Conservation (phyloP, 257 asterid species). For the Nicotiana sylvestris region DNA sequence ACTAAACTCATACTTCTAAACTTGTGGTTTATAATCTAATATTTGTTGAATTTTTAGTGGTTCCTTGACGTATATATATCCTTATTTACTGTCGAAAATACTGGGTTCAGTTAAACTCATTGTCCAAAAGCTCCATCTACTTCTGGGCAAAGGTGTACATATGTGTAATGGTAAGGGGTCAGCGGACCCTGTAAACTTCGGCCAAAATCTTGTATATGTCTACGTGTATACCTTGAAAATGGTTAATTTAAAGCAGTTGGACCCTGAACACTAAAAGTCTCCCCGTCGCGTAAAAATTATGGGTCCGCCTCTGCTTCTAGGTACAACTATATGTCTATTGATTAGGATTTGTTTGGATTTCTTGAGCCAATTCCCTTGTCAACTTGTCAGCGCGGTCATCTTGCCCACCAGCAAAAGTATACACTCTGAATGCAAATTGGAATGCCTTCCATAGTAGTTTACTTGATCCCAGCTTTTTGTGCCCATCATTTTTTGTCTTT, state of each 20-base stretch:
- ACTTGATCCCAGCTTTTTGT: slow-evolving; percentile 27
- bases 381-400: slow-evolving; percentile 84
- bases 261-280: no score
- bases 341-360: slow-evolving; percentile 43
- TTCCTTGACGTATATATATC: neutral
- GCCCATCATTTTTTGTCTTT: slow-evolving; percentile 23
- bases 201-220: no score
- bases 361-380: slow-evolving; percentile 68
- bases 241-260: no score
- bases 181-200: no score
- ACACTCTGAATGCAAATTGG: slow-evolving; percentile 80
- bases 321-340: neutral
- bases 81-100: neutral
- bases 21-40: neutral
- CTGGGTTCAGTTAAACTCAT: neutral
- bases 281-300: no score
- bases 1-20: neutral
- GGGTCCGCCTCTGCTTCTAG: neutral
- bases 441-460: slow-evolving; percentile 79
- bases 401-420: slow-evolving; percentile 83
- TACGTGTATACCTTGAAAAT: no score
- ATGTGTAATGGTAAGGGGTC: no score
- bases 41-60: neutral
- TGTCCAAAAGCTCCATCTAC: neutral
- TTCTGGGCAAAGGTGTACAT: neutral